Evolutionary conservation across 1,284 basidiomycete genomes (phyloP).

Genomic region (Ustilago hordei): DNA sequence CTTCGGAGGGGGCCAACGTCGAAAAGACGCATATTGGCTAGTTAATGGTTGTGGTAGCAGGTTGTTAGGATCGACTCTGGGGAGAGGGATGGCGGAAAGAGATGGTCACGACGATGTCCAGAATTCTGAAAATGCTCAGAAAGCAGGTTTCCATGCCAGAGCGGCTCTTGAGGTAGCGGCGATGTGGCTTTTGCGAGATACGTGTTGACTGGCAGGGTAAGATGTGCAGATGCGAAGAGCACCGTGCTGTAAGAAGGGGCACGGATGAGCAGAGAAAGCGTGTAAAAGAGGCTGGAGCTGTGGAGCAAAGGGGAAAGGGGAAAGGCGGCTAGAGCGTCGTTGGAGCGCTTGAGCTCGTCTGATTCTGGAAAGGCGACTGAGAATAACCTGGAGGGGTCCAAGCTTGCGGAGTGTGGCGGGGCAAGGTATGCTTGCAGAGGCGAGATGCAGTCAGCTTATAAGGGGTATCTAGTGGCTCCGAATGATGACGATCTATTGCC

Average conservation of each 20-base stretch:
- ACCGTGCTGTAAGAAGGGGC: not conserved
- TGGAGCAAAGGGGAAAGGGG: conserved; percentile 4
- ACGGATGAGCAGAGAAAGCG: not conserved
- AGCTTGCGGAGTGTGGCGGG: not conserved
- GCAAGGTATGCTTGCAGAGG: not conserved
- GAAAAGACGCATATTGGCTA: conserved; percentile 44
- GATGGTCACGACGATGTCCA: not conserved
- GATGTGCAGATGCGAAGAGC: not conserved
- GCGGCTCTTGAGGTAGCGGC: not conserved
- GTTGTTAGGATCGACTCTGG: not conserved
- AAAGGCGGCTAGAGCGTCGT: not conserved
- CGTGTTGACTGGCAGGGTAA: not conserved
- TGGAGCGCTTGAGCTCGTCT: not conserved
- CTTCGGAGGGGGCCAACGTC: conserved; percentile 42
- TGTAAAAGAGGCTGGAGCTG: not conserved
- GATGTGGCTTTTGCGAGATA: not conserved
- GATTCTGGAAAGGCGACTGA: not conserved
- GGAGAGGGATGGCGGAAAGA: not conserved
- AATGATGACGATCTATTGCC: not conserved
- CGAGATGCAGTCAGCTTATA: not conserved
- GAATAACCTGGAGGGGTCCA: not conserved
- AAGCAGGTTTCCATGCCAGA: not conserved
- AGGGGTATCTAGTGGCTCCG: not conserved
- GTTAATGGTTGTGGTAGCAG: not conserved
- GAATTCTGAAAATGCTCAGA: not conserved